Evolutionary conservation across 805 yeast genomes (phyloP).

Genomic region (Kuraishia floccosa): DNA sequence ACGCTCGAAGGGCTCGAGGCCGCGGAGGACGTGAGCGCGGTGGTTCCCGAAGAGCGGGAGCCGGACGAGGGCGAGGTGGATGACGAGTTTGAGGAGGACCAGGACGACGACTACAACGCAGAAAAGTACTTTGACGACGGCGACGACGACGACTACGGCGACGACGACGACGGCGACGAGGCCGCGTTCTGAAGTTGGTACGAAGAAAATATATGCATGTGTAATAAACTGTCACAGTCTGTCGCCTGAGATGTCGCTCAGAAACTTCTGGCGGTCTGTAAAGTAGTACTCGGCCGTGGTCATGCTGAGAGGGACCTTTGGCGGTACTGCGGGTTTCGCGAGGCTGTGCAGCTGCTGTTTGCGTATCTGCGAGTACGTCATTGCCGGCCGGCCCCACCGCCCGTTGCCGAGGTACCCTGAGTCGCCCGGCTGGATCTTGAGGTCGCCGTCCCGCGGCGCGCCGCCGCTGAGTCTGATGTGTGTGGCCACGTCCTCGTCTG

Average conservation of each 20-base stretch:
- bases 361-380: constrained; percentile 2
- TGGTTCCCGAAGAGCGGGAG: constrained; percentile 20
- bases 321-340: constrained; percentile 6
- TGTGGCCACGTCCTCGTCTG: constrained; percentile 18
- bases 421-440: constrained; percentile 5
- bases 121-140: constrained; percentile 70
- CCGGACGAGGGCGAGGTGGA: constrained; percentile 48
- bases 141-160: constrained; percentile 46
- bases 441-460: constrained; percentile 4
- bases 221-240: too few relatives aligned
- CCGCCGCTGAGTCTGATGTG: constrained; percentile 4
- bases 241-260: constrained; percentile 5
- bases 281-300: constrained; percentile 6
- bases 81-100: constrained; percentile 63
- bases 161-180: constrained; percentile 48
- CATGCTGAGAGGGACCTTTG: constrained; percentile 7
- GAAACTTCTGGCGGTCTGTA: constrained; percentile 3
- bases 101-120: constrained; percentile 72
- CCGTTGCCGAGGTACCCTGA: constrained; percentile 5
- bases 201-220: neutral
- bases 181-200: constrained; percentile 42
- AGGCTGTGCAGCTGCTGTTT: constrained; percentile 2
- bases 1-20: constrained; percentile 29
- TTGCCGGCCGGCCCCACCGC: constrained; percentile 5
- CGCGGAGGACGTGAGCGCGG: constrained; percentile 19